Base-by-base conservation (phyloP, 805 yeast species). In the Aciculoconidium aculeatum region DNA sequence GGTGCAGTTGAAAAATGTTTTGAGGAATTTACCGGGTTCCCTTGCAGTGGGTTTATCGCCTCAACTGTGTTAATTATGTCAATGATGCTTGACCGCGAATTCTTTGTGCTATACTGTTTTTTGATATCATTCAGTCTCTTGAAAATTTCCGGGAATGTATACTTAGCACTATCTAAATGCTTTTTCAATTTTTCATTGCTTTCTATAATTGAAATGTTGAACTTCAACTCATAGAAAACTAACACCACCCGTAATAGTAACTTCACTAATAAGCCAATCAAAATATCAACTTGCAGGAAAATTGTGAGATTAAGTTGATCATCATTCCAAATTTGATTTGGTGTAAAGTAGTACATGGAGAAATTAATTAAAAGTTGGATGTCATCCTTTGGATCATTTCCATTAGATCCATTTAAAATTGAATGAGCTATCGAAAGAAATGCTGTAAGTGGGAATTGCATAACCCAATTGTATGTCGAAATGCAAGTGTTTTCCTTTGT, bases 381-480 rank as follows among this genome's bases (percentile, higher is more conserved):
- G 35, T 63, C 68, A 15, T 33, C 34, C 13, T 40, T 28, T 4
- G 52, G 37, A 6, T 58, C 64, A 0, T 47, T 42, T 8, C 44
- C 42, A 8, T 42, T 42, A 3, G 63, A 58, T 25, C 49, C 48
- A 37, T 55, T 58, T 23, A 61, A 33, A 25, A 39, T 31, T n/a
- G 32, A 30, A 7, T 35, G 37, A 7, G 40, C 21, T 4, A 51
- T 20, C 23, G 36, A 36, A 30, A 49, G 37, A 21, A 39, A 40
- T 4, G 67, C 67, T 14, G 54, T 40, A 13, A 55, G 38, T 1
- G 65, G 61, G 30, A 44, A 59, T 22, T 47, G 50, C 23, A 51
- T 32, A 17, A 53, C 36, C 67, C 67, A 61, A 22, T 53, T 51
- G 27, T 43, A 39, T 31, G 47, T 51, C 2, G 60, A 43, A 15